Evolutionary conservation across 1,284 basidiomycete species (phyloP).

Genomic region (Entoloma clypeatum): DNA sequence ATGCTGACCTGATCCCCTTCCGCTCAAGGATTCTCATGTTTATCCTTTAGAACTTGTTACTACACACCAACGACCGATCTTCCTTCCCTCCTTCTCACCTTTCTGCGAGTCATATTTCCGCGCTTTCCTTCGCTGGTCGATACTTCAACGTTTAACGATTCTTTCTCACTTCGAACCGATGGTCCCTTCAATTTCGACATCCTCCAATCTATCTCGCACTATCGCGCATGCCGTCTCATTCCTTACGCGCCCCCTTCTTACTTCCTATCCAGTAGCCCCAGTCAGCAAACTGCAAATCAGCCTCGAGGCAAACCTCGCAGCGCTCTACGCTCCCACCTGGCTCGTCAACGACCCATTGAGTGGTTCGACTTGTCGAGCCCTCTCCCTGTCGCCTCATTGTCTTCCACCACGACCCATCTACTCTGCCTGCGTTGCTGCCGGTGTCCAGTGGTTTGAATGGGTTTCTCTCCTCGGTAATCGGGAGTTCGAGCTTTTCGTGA

Average conservation of each 20-base stretch:
- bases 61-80: too few relatives aligned
- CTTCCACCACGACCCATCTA: slow-evolving; percentile 68
- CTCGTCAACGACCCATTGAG: slow-evolving; percentile 54
- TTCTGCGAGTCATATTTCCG: too few relatives aligned
- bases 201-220: slow-evolving; percentile 53
- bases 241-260: slow-evolving; percentile 60
- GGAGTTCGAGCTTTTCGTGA: slow-evolving; percentile 74
- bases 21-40: too few relatives aligned
- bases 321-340: slow-evolving; percentile 66
- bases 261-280: slow-evolving; percentile 50
- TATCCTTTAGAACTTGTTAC: too few relatives aligned
- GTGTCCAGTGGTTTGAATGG: slow-evolving; percentile 76
- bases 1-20: too few relatives aligned
- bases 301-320: slow-evolving; percentile 66
- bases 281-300: slow-evolving; percentile 63
- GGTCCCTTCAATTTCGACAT: slow-evolving; percentile 41
- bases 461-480: slow-evolving; percentile 59
- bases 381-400: slow-evolving; percentile 63
- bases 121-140: too few relatives aligned
- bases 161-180: slow-evolving; percentile 33
- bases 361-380: slow-evolving; percentile 68
- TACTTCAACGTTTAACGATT: slow-evolving; percentile 14
- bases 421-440: slow-evolving; percentile 60
- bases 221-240: slow-evolving; percentile 69
- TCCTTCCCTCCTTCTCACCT: too few relatives aligned